Evolutionary conservation across 805 yeast genomes (phyloP), one percentile per base, ranked within the genome.

Genomic region (Candida koratica): DNA sequence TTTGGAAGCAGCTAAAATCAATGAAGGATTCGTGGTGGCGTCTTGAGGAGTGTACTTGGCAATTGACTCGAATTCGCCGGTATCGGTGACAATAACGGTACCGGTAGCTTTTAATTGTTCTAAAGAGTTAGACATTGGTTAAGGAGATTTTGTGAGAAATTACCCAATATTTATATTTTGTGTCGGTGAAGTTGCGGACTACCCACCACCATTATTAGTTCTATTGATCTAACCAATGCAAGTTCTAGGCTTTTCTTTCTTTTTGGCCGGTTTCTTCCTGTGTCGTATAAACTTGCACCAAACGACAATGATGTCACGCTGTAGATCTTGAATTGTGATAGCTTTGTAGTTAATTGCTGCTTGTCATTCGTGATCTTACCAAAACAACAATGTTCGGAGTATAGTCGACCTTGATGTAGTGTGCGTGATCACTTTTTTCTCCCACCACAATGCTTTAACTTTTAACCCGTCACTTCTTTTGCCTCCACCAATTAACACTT

Each of bases 11-110:
- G 97, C 97, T 54, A 93, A 73, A 56, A 93, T 90, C 71, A 93
- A 75, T 28, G 97, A 88, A 50, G 98, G 98, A 75, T 93, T 93
- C 62, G 98, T 93, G 53, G 98, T 93, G 50, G 98, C 96, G 68
- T 93, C 98, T 74, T 93, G 97, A 51, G 98, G 98, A 54, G 93
- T 86, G 75, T 84, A 93, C 69, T 89, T 87, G 60, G 96, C 96
- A 62, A 93, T 93, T 47, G 93, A 82, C 67, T 87, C 97, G 63
- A 93, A 93, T 67, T 93, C 98, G 72, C 98, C 98, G 45, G 97
- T 88, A 74, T 93, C 98, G 49, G 98, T 86, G 60, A 93, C 98
- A 58, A 93, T 96, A 51, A 77, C 83, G 51, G 98, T 93, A 53
- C 97, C 97, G 40, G 96, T 64, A 47, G 94, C 88, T 67, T 90